phyloP scores from a whole-genome alignment of 164 flowering plant species.

The Macadamia integrifolia region DNA sequence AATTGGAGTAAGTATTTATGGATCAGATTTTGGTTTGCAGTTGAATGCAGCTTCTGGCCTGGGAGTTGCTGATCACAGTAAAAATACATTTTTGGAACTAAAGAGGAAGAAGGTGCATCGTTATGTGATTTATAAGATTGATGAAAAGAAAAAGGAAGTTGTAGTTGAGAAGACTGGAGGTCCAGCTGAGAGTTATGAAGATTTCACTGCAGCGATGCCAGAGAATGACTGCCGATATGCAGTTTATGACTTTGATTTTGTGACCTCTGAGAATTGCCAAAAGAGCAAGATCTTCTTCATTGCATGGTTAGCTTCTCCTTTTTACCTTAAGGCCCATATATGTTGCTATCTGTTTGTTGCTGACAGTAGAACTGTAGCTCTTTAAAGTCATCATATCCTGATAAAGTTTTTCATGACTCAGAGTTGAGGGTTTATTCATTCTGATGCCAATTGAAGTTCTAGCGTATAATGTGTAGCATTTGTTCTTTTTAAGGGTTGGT shows the following conservation, averaged over 20 bases:
- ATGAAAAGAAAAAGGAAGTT: conserved; percentile 76
- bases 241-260: conserved; percentile 75
- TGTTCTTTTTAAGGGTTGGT: no score
- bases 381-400: no score
- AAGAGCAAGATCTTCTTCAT: conserved; percentile 91
- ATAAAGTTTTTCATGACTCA: no score
- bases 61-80: conserved; percentile 75
- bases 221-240: conserved; percentile 89
- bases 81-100: conserved; percentile 50
- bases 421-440: no score
- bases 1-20: background rate
- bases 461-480: no score
- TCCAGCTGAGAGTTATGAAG: conserved; percentile 77
- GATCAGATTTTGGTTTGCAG: conserved; percentile 29
- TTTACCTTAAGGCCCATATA: no score
- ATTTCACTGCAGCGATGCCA: conserved; percentile 67
- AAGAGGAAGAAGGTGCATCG: conserved; percentile 71
- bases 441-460: no score
- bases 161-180: conserved; percentile 76
- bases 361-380: no score
- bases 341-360: no score
- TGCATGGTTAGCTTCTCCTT: conserved; percentile 53
- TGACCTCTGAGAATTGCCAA: conserved; percentile 81
- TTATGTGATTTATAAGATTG: conserved; percentile 74
- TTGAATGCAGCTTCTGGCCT: conserved; percentile 65